phyloP scores from a whole-genome alignment of 2,329 filamentous ascomycete genomes.

The Stachybotrys chlorohalonatus region DNA sequence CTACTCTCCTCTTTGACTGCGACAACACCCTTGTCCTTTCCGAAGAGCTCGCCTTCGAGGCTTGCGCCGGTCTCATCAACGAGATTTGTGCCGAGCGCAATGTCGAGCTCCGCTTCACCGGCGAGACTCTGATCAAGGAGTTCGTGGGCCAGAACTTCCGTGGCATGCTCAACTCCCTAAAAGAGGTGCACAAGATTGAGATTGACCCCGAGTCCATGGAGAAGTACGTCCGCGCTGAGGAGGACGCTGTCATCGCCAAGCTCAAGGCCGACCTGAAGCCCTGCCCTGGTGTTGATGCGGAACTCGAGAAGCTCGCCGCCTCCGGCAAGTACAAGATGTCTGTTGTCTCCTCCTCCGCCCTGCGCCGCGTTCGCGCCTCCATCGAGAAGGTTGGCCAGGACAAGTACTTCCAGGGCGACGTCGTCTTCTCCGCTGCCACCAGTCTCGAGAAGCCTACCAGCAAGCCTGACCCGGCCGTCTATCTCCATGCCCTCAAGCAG shows the following conservation, averaged over 20 bases:
- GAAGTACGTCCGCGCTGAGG: conserved; percentile 64
- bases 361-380: conserved; percentile 67
- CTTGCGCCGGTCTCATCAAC: conserved; percentile 83
- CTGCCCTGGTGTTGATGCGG: conserved; percentile 58
- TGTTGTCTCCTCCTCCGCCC: conserved; percentile 73
- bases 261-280: conserved; percentile 58
- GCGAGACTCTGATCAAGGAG: conserved; percentile 68
- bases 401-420: conserved; percentile 67
- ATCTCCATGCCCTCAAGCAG: conserved; percentile 66
- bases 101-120: conserved; percentile 62
- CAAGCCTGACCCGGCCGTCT: conserved; percentile 88
- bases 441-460: conserved; percentile 71
- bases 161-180: conserved; percentile 74
- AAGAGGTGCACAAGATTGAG: conserved; percentile 65
- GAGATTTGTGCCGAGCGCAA: conserved; percentile 63
- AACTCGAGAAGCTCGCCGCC: conserved; percentile 55
- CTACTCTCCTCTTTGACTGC: conserved; percentile 64
- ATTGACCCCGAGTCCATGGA: conserved; percentile 62
- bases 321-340: conserved; percentile 61
- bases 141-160: conserved; percentile 95
- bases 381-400: conserved; percentile 72
- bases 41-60: conserved; percentile 84
- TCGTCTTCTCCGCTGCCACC: conserved; percentile 75
- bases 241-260: conserved; percentile 76
- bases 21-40: conserved; percentile 93